Evolutionary conservation across 768 basidiomycete genomes (phyloP).

Genomic region (Lanmaoa pseudosensibilis): DNA sequence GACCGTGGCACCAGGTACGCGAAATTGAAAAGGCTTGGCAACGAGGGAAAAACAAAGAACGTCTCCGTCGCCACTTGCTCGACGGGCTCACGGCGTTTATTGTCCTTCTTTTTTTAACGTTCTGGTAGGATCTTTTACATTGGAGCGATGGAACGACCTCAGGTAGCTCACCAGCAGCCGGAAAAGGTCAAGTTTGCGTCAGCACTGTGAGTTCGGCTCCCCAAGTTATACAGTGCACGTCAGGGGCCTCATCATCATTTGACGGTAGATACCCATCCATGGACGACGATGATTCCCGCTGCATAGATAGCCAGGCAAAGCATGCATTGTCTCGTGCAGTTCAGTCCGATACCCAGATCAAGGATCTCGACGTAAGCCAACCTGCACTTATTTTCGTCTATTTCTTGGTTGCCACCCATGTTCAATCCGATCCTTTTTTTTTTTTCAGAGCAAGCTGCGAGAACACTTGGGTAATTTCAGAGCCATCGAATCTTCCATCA

Average conservation of each 20-base stretch:
- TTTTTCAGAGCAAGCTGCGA: constrained; percentile 56
- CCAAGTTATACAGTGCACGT: background rate
- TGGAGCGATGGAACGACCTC: constrained; percentile 2
- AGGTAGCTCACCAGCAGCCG: background rate
- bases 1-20: background rate
- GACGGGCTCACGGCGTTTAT: too few relatives aligned
- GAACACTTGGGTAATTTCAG: constrained; percentile 74
- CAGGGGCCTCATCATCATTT: constrained; percentile 14
- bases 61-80: background rate
- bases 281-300: constrained; percentile 1
- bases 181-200: constrained; percentile 1
- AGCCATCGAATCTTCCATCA: constrained; percentile 67
- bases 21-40: background rate
- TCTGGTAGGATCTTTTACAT: too few relatives aligned
- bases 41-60: background rate
- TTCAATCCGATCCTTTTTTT: background rate
- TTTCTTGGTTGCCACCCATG: background rate
- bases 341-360: constrained; percentile 57
- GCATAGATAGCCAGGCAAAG: constrained; percentile 46
- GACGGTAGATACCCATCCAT: constrained; percentile 9
- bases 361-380: constrained; percentile 53
- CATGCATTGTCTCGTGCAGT: constrained; percentile 47
- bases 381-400: too few relatives aligned
- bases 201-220: constrained; percentile 14
- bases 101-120: background rate